Base-by-base conservation (phyloP, 352 stramenopile genomes). In the Phytophthora chlamydospora region DNA sequence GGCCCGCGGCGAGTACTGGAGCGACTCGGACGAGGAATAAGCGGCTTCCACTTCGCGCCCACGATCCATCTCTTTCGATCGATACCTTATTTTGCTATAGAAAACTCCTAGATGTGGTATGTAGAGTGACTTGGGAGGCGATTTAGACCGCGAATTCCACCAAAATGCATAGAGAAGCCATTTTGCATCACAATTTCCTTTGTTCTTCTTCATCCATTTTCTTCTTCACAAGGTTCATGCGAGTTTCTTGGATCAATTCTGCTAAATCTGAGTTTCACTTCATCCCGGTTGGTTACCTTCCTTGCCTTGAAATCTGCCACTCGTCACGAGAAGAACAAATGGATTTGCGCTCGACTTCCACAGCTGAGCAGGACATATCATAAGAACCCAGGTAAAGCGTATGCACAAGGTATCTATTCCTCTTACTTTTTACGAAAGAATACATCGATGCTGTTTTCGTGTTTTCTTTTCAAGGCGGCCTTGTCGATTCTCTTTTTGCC, bases 1-100 rank as follows among this genome's bases (percentile, higher is more conserved):
- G 62, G 85, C 84, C 46, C 78, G 78, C 36, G 87, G 87, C 54
- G 87, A 96, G 58, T 93, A 89, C 77, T 96, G 66, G 61, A 90
- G 77, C 57, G 87, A 96, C 81, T 85, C 71, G 14, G 81, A 90
- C 66, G 79, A 88, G 36, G 80, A 86, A 62, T 89, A 88, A 71
- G 65, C 55, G 76, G 34, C 44, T 65, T 66, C 35, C 11, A 60
- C 34, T 69, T 71, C 64, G 36, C 54, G 38, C 59, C 58, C 51
- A 62, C 41, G 47, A 66, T 66, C 47, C 42, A 72, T 66, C 62
- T 56, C 62, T 62, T 71, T 61, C 44, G 65, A 50, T 64, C 53
- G 62, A 63, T 71, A 67, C 62, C 58, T 82, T 78, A 78, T 75
- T 80, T 58, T 75, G 66, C 57, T 63, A 74, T 74, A 76, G 68